phyloP scores from a whole-genome alignment of 805 yeast genomes.

The Naumovozyma castellii region DNA sequence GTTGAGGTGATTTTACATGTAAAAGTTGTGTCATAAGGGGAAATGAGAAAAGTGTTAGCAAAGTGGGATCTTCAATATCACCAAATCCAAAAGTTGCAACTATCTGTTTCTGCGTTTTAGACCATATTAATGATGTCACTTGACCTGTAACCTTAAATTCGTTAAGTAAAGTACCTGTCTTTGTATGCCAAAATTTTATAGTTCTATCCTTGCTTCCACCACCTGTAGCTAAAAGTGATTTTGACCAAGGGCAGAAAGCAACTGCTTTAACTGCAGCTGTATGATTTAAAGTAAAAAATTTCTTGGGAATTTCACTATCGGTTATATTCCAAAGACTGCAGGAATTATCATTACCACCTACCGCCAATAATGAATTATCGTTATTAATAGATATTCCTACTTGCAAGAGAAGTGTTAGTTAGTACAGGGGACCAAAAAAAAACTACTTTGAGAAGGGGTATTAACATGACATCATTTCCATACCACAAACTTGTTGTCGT shows the following conservation, averaged over 20 bases:
- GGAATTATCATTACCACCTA: slow-evolving; percentile 78
- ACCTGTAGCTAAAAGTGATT: slow-evolving; percentile 74
- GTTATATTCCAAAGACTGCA: slow-evolving; percentile 68
- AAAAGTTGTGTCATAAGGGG: slow-evolving; percentile 47
- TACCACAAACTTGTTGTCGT: slow-evolving; percentile 54
- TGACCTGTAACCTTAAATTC: slow-evolving; percentile 57
- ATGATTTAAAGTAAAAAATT: slow-evolving; percentile 49
- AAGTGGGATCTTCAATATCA: slow-evolving; percentile 38
- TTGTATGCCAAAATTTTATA: slow-evolving; percentile 82
- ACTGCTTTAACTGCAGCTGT: slow-evolving; percentile 84
- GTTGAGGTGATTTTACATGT: slow-evolving; percentile 41
- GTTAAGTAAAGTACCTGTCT: slow-evolving; percentile 60
- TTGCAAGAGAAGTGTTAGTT: slow-evolving; percentile 1
- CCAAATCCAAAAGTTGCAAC: slow-evolving; percentile 80
- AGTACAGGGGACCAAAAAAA: slow-evolving; percentile 1
- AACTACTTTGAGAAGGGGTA: slow-evolving; percentile 1
- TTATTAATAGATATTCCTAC: slow-evolving; percentile 49
- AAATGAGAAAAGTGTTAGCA: slow-evolving; percentile 56
- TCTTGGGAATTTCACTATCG: slow-evolving; percentile 32
- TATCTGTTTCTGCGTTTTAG: slow-evolving; percentile 49
- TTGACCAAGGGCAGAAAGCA: slow-evolving; percentile 87
- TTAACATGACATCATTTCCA: slow-evolving; percentile 5
- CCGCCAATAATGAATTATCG: slow-evolving; percentile 49
- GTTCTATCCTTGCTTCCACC: slow-evolving; percentile 78
- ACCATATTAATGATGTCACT: slow-evolving; percentile 75